Evolutionary conservation across 306 rosid species (phyloP).

Genomic region (Cicer judaicum): DNA sequence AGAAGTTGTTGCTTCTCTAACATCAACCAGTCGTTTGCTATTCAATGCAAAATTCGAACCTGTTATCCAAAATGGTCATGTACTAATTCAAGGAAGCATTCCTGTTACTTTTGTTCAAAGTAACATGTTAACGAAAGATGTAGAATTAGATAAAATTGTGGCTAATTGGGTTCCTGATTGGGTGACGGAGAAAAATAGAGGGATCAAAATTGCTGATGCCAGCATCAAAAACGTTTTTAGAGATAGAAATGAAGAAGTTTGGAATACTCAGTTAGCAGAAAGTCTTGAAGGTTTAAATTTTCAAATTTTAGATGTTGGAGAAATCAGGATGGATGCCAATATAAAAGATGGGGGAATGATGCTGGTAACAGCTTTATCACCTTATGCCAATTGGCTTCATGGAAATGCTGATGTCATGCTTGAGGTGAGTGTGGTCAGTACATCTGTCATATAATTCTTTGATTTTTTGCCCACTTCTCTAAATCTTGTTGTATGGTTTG

Average conservation of each 20-base stretch:
- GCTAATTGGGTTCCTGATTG: constrained; percentile 67
- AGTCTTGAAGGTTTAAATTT: constrained; percentile 85
- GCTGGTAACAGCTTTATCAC: constrained; percentile 87
- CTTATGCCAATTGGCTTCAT: constrained; percentile 92
- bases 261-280: constrained; percentile 80
- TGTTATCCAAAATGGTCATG: constrained; percentile 80
- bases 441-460: constrained; percentile 27
- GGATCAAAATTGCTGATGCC: constrained; percentile 51
- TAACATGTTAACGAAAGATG: constrained; percentile 57
- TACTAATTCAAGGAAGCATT: constrained; percentile 84
- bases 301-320: constrained; percentile 79
- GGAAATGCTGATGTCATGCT: constrained; percentile 90
- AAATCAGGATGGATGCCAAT: constrained; percentile 87
- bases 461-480: constrained; percentile 12
- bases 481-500: constrained; percentile 43
- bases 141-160: constrained; percentile 59
- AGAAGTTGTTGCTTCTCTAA: constrained; percentile 90
- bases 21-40: constrained; percentile 81
- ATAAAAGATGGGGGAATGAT: constrained; percentile 98
- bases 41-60: constrained; percentile 96
- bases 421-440: constrained; percentile 62
- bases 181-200: constrained; percentile 67
- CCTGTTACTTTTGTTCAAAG: constrained; percentile 77
- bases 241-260: constrained; percentile 77
- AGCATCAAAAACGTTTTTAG: constrained; percentile 58